These are phyloP conservation scores for Penicillium malachiteum DNA, from an alignment of 495 filamentous ascomycete genomes.

Conservation along the genomic window DNA sequence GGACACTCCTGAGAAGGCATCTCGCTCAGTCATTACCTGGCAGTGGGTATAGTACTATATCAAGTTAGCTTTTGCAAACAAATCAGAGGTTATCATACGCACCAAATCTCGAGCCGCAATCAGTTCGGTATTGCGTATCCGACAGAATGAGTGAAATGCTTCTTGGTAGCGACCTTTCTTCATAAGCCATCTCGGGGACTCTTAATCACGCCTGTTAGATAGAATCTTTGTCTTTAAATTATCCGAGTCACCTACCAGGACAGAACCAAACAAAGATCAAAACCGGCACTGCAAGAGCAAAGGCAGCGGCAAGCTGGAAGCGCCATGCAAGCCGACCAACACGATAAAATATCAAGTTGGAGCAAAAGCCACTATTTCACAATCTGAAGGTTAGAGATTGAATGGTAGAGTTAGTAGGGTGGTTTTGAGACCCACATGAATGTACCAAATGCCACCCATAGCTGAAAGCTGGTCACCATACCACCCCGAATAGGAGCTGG, in stretches of 20 bases:
- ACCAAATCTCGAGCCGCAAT: conserved; percentile 60
- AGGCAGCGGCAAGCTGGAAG: conserved; percentile 60
- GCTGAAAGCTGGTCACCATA: conserved; percentile 61
- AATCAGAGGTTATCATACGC: neutral
- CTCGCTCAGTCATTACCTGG: conserved; percentile 53
- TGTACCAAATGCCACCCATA: conserved; percentile 54
- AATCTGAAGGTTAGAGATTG: neutral
- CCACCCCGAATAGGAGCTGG: conserved; percentile 60
- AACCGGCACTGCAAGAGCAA: conserved; percentile 64
- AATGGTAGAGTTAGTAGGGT: neutral
- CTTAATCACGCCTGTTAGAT: neutral
- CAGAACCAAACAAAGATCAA: conserved; percentile 61
- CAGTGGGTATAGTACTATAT: conserved; percentile 56
- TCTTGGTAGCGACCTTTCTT: conserved; percentile 54
- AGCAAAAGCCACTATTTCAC: conserved; percentile 46
- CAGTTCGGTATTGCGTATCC: conserved; percentile 57
- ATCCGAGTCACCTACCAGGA: conserved; percentile 32
- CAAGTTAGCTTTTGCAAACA: conserved; percentile 1
- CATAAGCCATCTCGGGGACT: conserved; percentile 68
- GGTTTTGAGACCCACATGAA: conserved; percentile 46
- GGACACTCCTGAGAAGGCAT: conserved; percentile 43
- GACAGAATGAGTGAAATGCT: conserved; percentile 56
- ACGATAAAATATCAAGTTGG: conserved; percentile 20
- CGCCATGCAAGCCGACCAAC: conserved; percentile 50
- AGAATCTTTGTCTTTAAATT: neutral